A percentile compares a stretch with the other conserved stretches of the same genome.
These are phyloP conservation scores for Verticillium isaacii DNA, from an alignment of 2,329 filamentous ascomycete species.

Conservation along the genomic window DNA sequence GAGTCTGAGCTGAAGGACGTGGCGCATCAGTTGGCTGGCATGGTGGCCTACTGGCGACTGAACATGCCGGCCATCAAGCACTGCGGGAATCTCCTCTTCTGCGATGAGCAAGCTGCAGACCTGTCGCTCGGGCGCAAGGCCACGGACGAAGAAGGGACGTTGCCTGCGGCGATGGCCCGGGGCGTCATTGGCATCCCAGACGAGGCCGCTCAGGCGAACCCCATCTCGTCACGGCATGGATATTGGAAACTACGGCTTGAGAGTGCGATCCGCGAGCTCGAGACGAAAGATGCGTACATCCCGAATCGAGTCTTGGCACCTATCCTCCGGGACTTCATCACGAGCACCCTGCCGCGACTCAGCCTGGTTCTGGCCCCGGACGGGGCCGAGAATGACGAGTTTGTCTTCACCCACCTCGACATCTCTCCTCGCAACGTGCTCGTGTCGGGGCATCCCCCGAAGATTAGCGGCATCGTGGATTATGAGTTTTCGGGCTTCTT, in stretches of 20 bases:
- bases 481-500: slow-evolving; percentile 20
- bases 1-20: slow-evolving; percentile 4
- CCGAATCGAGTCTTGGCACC: slow-evolving; percentile 3
- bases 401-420: slow-evolving; percentile 17
- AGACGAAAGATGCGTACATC: neutral
- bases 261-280: slow-evolving; percentile 7
- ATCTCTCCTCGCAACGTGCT: slow-evolving; percentile 17
- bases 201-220: neutral
- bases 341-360: slow-evolving; percentile 9
- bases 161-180: neutral
- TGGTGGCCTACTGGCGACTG: slow-evolving; percentile 12
- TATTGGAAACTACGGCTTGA: slow-evolving; percentile 10
- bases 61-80: slow-evolving; percentile 11
- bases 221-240: neutral
- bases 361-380: neutral
- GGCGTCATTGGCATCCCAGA: neutral
- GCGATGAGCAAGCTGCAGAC: neutral
- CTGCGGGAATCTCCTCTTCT: slow-evolving; percentile 11
- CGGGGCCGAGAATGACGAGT: neutral
- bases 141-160: neutral
- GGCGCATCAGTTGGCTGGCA: slow-evolving; percentile 12
- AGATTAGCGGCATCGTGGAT: slow-evolving; percentile 16
- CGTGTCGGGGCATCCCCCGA: slow-evolving; percentile 6
- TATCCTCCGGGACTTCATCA: neutral
- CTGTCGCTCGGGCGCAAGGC: neutral